Evolutionary conservation across 192 early-diverging fungal genomes (phyloP), one percentile per base, ranked within the genome.

Genomic region (Irineochytrium annulatum): DNA sequence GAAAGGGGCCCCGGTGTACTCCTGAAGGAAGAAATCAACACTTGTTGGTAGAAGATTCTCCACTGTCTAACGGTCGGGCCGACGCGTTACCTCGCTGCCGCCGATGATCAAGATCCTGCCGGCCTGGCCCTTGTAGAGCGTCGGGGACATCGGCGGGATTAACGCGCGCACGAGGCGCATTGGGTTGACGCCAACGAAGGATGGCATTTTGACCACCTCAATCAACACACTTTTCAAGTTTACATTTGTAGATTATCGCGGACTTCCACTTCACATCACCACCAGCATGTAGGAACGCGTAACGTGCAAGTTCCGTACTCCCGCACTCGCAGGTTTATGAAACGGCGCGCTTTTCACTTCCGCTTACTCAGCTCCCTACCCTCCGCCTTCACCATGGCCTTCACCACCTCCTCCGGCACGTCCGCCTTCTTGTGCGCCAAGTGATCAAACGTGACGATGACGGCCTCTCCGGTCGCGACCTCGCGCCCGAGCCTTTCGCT

Each of bases 51-150:
- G n/a, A n/a, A n/a, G n/a, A n/a, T n/a, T n/a, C n/a, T n/a, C n/a
- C n/a, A n/a, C n/a, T n/a, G n/a, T n/a, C n/a, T n/a, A n/a, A n/a
- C n/a, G n/a, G n/a, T n/a, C n/a, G n/a, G n/a, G n/a, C n/a, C n/a
- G n/a, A n/a, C n/a, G n/a, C n/a, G n/a, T n/a, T n/a, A n/a, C 91
- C 70, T 86, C 86, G n/a, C 88, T 90, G 24, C 91, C 91, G 48
- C 91, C 91, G 26, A 93, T 52, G 44, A 93, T 69, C 8, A 76
- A 78, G 44, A 93, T 69, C 34, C 89, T 73, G 24, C 90, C 90
- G 55, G 85, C 83, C 73, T 92, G 89, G 29, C 90, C 90, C 59
- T 92, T 92, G 67, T 87, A 83, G 22, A 87, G 68, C n/a, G 72
- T 62, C 19, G 60, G 55, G 2, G 73, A 76, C 41, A 89, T 76